phyloP scores from a whole-genome alignment of 2,329 filamentous ascomycete species.

The Immersiporthe knoxdaviesiana region DNA sequence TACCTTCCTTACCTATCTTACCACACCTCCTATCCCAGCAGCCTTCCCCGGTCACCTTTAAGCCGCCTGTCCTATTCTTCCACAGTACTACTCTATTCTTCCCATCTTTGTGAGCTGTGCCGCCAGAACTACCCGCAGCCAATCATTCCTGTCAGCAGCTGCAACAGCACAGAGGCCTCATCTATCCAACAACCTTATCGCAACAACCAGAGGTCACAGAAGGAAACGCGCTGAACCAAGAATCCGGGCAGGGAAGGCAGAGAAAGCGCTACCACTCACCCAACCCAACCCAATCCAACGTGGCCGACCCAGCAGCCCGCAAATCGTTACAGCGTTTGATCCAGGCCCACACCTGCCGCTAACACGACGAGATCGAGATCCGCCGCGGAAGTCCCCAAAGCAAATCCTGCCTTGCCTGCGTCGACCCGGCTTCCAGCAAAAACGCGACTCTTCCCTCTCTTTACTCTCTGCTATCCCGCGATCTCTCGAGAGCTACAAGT shows the following conservation, averaged over 20 bases:
- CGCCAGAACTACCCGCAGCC: background rate
- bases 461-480: background rate
- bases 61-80: background rate
- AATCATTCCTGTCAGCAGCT: background rate
- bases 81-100: background rate
- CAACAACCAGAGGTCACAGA: background rate
- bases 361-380: conserved; percentile 11
- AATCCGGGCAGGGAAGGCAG: background rate
- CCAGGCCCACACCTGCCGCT: conserved; percentile 20
- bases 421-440: background rate
- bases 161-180: background rate
- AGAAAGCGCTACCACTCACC: background rate
- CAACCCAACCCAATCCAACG: conserved; percentile 2
- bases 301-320: conserved; percentile 2
- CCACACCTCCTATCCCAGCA: background rate
- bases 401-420: background rate
- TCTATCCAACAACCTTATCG: background rate
- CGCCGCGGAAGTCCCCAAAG: background rate
- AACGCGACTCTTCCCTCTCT: conserved; percentile 5
- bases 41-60: background rate
- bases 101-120: background rate
- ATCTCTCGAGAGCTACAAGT: background rate
- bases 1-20: conserved; percentile 7
- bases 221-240: conserved; percentile 2
- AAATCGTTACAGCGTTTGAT: conserved; percentile 17